phyloP scores from a whole-genome alignment of 192 early-diverging fungal genomes.

The Podila verticillata region DNA sequence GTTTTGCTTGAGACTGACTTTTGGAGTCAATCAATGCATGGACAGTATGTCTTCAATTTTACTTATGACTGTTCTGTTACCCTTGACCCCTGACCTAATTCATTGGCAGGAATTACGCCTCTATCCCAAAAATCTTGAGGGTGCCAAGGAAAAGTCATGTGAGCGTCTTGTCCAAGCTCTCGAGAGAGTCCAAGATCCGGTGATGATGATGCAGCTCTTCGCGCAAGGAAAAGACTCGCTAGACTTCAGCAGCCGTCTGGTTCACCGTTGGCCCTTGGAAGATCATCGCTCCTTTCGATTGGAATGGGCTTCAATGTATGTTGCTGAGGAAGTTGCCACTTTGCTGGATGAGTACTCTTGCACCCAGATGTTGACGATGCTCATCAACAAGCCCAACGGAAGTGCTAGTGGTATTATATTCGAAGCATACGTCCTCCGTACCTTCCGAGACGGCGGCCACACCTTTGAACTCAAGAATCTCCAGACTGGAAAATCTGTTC shows the following conservation, averaged over 20 bases:
- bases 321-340: conserved; percentile 12
- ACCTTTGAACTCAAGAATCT: conserved; percentile 17
- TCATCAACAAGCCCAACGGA: neutral
- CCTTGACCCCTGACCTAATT: neutral
- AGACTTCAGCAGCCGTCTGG: conserved; percentile 22
- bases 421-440: conserved; percentile 26
- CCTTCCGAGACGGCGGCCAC: conserved; percentile 22
- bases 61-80: neutral
- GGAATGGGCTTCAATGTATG: conserved; percentile 36
- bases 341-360: conserved; percentile 15
- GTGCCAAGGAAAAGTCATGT: neutral
- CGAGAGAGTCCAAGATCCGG: conserved; percentile 6
- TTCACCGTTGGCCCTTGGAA: conserved; percentile 28
- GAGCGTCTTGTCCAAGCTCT: conserved; percentile 20
- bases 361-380: conserved; percentile 16
- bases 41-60: no score
- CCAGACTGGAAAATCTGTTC: neutral
- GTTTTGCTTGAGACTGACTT: neutral
- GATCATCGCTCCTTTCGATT: conserved; percentile 18
- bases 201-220: conserved; percentile 28
- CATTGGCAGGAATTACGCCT: neutral
- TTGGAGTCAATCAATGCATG: neutral
- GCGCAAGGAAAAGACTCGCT: conserved; percentile 17
- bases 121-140: neutral
- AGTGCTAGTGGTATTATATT: conserved; percentile 34